Conservation (phyloP, 768 basidiomycete species). For the Chiua virens region DNA sequence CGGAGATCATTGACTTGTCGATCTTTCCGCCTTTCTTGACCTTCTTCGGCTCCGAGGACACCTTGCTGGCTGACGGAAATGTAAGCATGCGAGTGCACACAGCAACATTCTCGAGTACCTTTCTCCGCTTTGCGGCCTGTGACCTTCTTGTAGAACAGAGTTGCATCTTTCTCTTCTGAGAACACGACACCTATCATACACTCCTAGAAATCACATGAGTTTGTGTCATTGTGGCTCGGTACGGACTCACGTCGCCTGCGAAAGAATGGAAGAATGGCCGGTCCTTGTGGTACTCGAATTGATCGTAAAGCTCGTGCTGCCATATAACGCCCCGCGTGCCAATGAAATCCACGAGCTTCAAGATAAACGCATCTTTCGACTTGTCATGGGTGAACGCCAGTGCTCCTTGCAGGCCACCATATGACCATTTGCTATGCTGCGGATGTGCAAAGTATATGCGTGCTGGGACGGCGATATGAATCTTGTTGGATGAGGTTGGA, state of each 20-base stretch:
- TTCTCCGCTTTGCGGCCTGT: constrained; percentile 60
- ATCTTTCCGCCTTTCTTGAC: constrained; percentile 70
- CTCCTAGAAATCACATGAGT: constrained; percentile 45
- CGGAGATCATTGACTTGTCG: constrained; percentile 91
- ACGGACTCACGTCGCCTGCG: constrained; percentile 79
- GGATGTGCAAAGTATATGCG: constrained; percentile 91
- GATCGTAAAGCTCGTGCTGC: constrained; percentile 89
- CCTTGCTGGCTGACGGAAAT: constrained; percentile 40
- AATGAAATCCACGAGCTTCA: constrained; percentile 81
- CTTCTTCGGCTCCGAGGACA: constrained; percentile 54
- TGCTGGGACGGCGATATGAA: constrained; percentile 75
- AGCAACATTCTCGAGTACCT: constrained; percentile 36
- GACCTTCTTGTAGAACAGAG: constrained; percentile 84
- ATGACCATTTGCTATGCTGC: constrained; percentile 75
- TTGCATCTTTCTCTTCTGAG: constrained; percentile 82
- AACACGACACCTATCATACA: constrained; percentile 94
- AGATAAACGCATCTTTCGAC: constrained; percentile 51
- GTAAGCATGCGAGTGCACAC: constrained; percentile 3
- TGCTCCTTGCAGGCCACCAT: constrained; percentile 85
- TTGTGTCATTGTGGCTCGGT: neutral
- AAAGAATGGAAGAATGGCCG: constrained; percentile 92
- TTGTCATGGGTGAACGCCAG: constrained; percentile 70
- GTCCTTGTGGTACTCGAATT: constrained; percentile 80
- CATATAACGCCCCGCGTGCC: constrained; percentile 88
- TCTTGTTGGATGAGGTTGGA: constrained; percentile 62